Evolutionary conservation across 169 alveolate genomes (phyloP).

Genomic region (Eimeria tenella): DNA sequence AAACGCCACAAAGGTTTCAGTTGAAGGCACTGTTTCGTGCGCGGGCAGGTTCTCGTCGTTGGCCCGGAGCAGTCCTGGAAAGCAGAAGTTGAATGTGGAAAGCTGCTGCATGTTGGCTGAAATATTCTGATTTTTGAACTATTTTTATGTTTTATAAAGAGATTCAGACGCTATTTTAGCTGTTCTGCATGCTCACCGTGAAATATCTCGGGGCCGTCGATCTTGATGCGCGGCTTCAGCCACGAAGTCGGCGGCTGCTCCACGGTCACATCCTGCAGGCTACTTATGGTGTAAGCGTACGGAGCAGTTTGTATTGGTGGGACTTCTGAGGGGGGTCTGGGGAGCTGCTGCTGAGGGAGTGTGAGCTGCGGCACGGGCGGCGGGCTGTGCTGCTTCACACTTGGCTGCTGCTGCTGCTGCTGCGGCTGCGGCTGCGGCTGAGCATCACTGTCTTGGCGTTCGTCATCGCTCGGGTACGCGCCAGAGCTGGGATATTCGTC

Average conservation of each 20-base stretch:
- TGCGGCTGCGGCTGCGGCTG: background rate
- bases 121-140: too few species aligned
- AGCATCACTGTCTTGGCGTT: slow-evolving; percentile 68
- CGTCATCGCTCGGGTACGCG: slow-evolving; percentile 51
- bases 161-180: too few species aligned
- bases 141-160: too few species aligned
- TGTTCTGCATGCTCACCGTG: slow-evolving; percentile 17
- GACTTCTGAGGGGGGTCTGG: background rate
- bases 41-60: slow-evolving; percentile 66
- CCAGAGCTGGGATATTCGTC: slow-evolving; percentile 37
- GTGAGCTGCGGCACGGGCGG: background rate
- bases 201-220: slow-evolving; percentile 67
- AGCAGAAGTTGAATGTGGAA: background rate
- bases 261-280: slow-evolving; percentile 15
- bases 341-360: slow-evolving; percentile 2
- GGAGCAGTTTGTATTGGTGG: slow-evolving; percentile 42
- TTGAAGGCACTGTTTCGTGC: slow-evolving; percentile 42
- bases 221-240: slow-evolving; percentile 64
- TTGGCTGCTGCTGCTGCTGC: slow-evolving; percentile 11
- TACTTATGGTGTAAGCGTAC: slow-evolving; percentile 44
- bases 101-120: background rate
- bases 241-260: slow-evolving; percentile 46
- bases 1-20: slow-evolving; percentile 58
- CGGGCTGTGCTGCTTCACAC: background rate
- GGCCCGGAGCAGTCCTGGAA: slow-evolving; percentile 59